Conservation (phyloP, 176 grass and related monocot species). For the Eragrostis curvula region DNA sequence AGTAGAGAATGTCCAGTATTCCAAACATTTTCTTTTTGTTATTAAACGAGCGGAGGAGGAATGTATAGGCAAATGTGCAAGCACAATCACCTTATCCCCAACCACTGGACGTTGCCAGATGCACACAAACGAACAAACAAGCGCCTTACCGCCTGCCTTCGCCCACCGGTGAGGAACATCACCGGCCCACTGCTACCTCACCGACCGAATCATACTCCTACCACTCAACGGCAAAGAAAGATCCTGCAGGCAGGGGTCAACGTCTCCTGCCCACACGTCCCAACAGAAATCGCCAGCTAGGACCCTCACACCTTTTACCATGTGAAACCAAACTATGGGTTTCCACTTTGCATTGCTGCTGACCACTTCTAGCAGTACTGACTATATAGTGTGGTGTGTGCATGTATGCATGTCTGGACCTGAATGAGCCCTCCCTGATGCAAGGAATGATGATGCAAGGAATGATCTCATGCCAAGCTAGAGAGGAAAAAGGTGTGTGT, state of each 20-base stretch:
- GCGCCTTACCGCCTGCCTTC: background rate
- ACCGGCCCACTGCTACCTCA: background rate
- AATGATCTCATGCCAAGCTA: background rate
- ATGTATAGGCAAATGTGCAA: too few relatives aligned
- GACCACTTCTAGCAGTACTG: too few relatives aligned
- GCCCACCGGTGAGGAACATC: background rate
- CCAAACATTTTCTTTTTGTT: too few relatives aligned
- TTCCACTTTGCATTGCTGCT: too few relatives aligned
- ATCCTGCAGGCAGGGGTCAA: constrained; percentile 3
- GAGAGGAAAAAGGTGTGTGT: too few relatives aligned
- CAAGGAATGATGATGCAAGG: background rate
- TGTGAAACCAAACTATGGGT: background rate
- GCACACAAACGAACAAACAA: background rate
- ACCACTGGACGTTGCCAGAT: background rate
- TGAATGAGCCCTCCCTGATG: background rate
- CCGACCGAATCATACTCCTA: background rate
- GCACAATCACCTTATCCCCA: background rate
- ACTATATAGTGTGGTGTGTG: too few relatives aligned
- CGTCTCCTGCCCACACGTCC: background rate
- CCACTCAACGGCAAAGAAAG: background rate
- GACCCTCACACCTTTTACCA: too few relatives aligned
- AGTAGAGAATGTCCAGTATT: background rate
- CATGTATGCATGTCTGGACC: background rate
- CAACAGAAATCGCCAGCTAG: background rate
- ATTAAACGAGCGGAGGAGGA: too few relatives aligned